Evolutionary conservation across 768 basidiomycete genomes (phyloP), one percentile per base, ranked within the genome.

Genomic region (Leucocoprinus leucothites): DNA sequence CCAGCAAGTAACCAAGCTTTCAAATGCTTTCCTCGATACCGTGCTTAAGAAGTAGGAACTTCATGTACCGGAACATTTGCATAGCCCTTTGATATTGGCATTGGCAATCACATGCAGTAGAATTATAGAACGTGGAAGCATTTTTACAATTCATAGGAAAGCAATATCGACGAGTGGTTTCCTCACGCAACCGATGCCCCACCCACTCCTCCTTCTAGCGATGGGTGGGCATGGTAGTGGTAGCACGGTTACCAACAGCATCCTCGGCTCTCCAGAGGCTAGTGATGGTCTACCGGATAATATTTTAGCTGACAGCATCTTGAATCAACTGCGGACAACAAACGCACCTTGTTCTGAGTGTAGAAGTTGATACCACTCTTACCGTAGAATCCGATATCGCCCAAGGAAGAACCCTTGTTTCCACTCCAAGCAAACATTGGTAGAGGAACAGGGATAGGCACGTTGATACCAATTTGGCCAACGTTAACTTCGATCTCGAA

Each of bases 381-480:
- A 21, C 95, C 95, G 62, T 97, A 97, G 75, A 97, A 95, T 3
- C 87, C 86, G 43, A 93, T 82, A 65, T 95, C 91, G 21, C 94
- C 94, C 53, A 94, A 71, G 63, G 84, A 84, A 63, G 43, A 46
- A 18, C 34, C 81, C 78, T 94, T 96, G 74, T 94, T 96, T 24
- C 97, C 96, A 63, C 90, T 93, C 93, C 93, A 96, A 25, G 92
- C 83, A 74, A 97, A 98, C 91, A 97, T 95, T 14, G 89, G 89
- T 53, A 82, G 64, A 43, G 96, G 96, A 4, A 99, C 96, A 13
- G 94, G 91, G 48, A 93, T 93, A 3, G 91, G 90, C 8, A 94
- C 87, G 66, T 95, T 98, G 68, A 98, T 84, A 42, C 96, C 96
- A 64, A 99, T 83, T 70, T 91, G 94, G 21, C 94, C 94, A 50